Conservation (phyloP, 2,329 filamentous ascomycete species). For the Epichloe baconii region DNA sequence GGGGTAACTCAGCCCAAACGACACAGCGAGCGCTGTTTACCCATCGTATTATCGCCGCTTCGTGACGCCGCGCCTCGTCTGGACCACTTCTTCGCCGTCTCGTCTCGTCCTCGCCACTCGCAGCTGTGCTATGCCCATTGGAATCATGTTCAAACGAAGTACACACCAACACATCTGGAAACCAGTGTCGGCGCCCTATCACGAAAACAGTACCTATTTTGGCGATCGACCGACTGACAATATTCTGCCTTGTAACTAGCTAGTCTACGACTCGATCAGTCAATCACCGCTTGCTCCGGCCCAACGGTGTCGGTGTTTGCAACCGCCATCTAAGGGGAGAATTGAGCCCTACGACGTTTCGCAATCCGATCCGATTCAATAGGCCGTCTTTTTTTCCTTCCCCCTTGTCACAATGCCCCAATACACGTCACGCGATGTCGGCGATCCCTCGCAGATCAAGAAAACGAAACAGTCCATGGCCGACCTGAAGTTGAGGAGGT, state of each 20-base stretch:
- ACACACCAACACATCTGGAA: neutral
- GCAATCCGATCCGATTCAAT: neutral
- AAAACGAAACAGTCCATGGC: conserved; percentile 99
- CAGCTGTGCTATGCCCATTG: neutral
- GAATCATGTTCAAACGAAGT: neutral
- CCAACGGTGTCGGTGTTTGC: neutral
- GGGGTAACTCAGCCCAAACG: neutral
- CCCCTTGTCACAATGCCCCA: conserved; percentile 41
- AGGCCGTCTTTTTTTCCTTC: neutral
- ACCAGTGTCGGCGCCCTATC: neutral
- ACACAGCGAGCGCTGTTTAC: neutral
- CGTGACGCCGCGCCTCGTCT: neutral
- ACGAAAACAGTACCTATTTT: neutral
- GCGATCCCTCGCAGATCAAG: conserved; percentile 56
- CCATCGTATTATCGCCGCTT: neutral
- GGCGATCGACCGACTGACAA: neutral
- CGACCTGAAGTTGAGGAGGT: conserved; percentile 86
- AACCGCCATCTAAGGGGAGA: neutral
- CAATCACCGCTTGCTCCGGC: neutral
- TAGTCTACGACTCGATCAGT: neutral
- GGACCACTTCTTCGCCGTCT: neutral
- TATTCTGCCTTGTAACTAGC: neutral
- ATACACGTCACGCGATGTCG: conserved; percentile 54
- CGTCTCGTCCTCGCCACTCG: neutral
- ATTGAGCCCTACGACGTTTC: neutral